Evolutionary conservation across 176 grass and related monocot species (phyloP).

Genomic region (Carex parvula): DNA sequence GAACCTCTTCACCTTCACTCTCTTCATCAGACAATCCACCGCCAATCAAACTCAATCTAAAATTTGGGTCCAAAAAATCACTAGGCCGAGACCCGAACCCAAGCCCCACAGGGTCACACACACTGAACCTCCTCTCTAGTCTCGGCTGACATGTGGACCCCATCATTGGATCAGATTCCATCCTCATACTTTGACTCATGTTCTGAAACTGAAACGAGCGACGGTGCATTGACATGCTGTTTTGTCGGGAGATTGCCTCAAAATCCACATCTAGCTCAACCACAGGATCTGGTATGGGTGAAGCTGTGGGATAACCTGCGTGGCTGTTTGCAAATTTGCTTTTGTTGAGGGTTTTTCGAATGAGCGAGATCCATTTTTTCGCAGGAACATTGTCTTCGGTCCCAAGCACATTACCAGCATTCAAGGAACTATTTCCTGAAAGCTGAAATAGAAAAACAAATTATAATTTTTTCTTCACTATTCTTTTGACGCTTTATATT

Average conservation of each 20-base stretch:
- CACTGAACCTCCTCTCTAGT: constrained; percentile 78
- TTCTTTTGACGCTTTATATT: neutral
- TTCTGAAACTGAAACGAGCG: constrained; percentile 70
- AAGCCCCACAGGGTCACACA: constrained; percentile 44
- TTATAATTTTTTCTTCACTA: neutral
- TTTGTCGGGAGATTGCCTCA: constrained; percentile 54
- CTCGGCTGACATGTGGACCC: constrained; percentile 50
- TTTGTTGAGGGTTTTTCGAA: constrained; percentile 68
- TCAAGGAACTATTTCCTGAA: constrained; percentile 98
- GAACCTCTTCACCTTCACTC: constrained; percentile 39
- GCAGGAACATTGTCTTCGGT: constrained; percentile 84
- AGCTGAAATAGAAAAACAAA: constrained; percentile 35
- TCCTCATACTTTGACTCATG: constrained; percentile 74
- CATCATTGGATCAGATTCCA: constrained; percentile 30
- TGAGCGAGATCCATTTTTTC: constrained; percentile 85
- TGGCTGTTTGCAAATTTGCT: constrained; percentile 43
- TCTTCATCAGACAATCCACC: constrained; percentile 54
- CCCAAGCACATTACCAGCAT: constrained; percentile 96
- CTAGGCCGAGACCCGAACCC: constrained; percentile 57
- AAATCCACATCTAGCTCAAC: constrained; percentile 87
- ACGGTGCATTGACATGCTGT: constrained; percentile 51
- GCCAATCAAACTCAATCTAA: constrained; percentile 21
- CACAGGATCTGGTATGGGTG: constrained; percentile 74
- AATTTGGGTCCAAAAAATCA: constrained; percentile 58
- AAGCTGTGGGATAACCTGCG: constrained; percentile 50